Evolutionary conservation across 805 yeast genomes (phyloP), one percentile per base, ranked within the genome.

Genomic region (Candida manassasensis): DNA sequence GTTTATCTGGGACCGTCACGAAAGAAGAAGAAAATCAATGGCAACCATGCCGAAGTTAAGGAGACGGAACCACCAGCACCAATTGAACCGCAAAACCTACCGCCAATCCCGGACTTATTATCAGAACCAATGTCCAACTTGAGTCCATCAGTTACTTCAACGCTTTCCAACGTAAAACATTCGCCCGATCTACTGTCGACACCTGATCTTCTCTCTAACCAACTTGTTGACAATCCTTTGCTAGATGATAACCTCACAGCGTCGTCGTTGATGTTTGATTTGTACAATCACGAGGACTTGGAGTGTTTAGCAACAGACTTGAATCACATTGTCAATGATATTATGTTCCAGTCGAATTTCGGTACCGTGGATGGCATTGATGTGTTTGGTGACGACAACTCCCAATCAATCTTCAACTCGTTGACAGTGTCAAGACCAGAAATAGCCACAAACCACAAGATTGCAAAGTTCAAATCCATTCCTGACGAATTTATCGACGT

Each of bases 311-410:
- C 72, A 0, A 38, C 56, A 5, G 71, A 67, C 35, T 45, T 67
- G 35, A 67, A 62, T 43, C 61, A 65, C 41, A 51, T 67, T 27
- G 71, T 66, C 15, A 59, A 49, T 26, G 58, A 61, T 39, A 62
- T 66, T 35, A 63, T 66, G 57, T 53, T 49, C 35, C 64, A 61
- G 25, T 50, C 59, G 9, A 61, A 57, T 24, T 53, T 45, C 35
- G 51, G 50, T 15, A 33, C 24, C 11, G 21, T 11, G 8, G 15
- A 14, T n/a, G 8, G 10, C 19, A 27, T 13, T 15, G 10, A 13
- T 17, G n/a, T 21, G 27, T 10, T 29, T 25, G 27, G 21, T 17
- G 33, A 29, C 12, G 11, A 19, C 14, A 15, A 27, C 16, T 33
- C 34, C 29, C 17, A 29, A 13, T 35, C 41, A 6, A 15, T 32